phyloP scores from a whole-genome alignment of 352 stramenopile species.

The Elongisporangium undulatum region DNA sequence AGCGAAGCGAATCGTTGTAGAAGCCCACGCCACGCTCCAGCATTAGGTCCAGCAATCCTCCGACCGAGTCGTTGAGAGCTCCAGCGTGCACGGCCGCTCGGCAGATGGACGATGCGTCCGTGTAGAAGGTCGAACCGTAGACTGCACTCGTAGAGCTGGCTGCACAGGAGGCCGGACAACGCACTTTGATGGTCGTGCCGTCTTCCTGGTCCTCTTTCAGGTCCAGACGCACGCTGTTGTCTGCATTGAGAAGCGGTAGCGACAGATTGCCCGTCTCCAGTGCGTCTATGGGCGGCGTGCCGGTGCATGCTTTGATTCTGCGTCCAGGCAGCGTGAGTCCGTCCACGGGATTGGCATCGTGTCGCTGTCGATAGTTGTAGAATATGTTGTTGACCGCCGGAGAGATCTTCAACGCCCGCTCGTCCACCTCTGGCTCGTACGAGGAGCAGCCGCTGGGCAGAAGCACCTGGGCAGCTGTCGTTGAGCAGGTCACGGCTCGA shows the following conservation, averaged over 20 bases:
- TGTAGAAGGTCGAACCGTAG: slow-evolving; percentile 75
- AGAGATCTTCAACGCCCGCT: slow-evolving; percentile 75
- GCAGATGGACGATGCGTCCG: slow-evolving; percentile 90
- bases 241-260: slow-evolving; percentile 22
- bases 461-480: slow-evolving; percentile 77
- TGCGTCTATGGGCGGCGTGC: slow-evolving; percentile 78
- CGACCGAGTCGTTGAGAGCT: slow-evolving; percentile 36
- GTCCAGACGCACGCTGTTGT: slow-evolving; percentile 10
- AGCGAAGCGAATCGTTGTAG: slow-evolving; percentile 11
- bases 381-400: slow-evolving; percentile 88
- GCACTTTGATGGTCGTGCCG: slow-evolving; percentile 83
- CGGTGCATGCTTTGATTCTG: slow-evolving; percentile 90
- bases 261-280: slow-evolving; percentile 70
- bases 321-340: slow-evolving; percentile 48
- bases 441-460: slow-evolving; percentile 92
- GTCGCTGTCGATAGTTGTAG: slow-evolving; percentile 85
- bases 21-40: slow-evolving; percentile 46
- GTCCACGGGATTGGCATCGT: slow-evolving; percentile 31
- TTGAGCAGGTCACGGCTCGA: slow-evolving; percentile 66
- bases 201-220: slow-evolving; percentile 87
- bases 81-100: slow-evolving; percentile 89
- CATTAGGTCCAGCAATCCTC: slow-evolving; percentile 70
- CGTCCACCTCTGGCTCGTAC: slow-evolving; percentile 91
- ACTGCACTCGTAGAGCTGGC: slow-evolving; percentile 17
- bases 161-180: slow-evolving; percentile 64